These are phyloP conservation scores for Cryptococcus jaspeensis DNA, from an alignment of 1,284 basidiomycete species.

Conservation along the genomic window DNA sequence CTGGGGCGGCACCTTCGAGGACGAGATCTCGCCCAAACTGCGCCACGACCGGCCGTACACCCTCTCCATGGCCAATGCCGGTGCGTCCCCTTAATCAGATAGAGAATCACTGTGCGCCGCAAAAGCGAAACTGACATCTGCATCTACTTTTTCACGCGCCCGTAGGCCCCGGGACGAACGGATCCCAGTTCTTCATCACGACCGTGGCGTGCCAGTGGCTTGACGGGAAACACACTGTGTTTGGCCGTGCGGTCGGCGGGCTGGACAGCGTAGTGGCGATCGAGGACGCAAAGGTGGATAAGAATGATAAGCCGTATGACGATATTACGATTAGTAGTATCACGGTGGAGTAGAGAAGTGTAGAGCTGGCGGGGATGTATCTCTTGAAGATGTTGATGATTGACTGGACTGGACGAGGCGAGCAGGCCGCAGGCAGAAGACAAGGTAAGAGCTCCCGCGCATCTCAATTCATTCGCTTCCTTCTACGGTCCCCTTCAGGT, in stretches of 20 bases:
- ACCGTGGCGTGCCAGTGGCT: conserved; percentile 94
- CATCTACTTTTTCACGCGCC: conserved; percentile 1
- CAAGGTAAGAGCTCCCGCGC: no score
- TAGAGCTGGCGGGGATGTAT: background rate
- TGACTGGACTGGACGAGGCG: no score
- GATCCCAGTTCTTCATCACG: conserved; percentile 93
- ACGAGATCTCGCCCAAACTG: conserved; percentile 86
- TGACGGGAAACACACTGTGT: conserved; percentile 60
- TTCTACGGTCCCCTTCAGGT: background rate
- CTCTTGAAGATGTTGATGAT: no score
- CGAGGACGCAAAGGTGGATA: conserved; percentile 64
- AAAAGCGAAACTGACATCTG: background rate
- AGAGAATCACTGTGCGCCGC: background rate
- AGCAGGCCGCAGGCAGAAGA: no score
- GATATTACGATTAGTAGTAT: conserved; percentile 71
- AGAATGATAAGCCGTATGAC: conserved; percentile 81
- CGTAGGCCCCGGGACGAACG: conserved; percentile 89
- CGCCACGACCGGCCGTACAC: conserved; percentile 96
- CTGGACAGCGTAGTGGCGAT: conserved; percentile 60
- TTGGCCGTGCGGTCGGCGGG: conserved; percentile 57
- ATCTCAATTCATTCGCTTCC: background rate
- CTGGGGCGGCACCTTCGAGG: conserved; percentile 93
- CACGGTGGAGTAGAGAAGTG: conserved; percentile 13
- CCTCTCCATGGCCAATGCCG: conserved; percentile 93
- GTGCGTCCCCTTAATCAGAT: conserved; percentile 15